A percentile compares a stretch with the other conserved stretches of the same genome.
Evolutionary conservation across 2,329 filamentous ascomycete genomes (phyloP).

Genomic region (Calonectria naviculata): DNA sequence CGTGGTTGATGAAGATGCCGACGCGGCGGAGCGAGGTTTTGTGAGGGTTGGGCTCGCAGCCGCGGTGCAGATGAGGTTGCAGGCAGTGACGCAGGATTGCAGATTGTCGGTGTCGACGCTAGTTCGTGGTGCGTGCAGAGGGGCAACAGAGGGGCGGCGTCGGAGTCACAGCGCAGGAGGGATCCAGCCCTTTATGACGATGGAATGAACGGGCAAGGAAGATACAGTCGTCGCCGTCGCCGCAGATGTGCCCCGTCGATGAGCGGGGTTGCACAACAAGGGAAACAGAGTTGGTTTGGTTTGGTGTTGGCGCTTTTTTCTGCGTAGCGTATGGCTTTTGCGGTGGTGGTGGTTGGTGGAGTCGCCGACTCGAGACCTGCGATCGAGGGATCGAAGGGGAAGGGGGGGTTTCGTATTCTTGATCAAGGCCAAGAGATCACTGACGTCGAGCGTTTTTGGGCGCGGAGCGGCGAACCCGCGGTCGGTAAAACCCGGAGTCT

Average conservation of each 20-base stretch:
- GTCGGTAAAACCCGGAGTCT: constrained; percentile 40
- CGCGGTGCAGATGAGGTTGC: background rate
- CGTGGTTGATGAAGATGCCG: background rate
- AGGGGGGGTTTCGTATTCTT: background rate
- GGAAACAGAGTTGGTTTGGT: constrained; percentile 8
- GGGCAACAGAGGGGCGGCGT: background rate
- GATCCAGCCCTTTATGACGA: constrained; percentile 16
- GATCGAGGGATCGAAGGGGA: background rate
- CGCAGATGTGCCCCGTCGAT: background rate
- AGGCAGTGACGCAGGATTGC: background rate
- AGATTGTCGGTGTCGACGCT: constrained; percentile 4
- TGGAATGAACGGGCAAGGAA: background rate
- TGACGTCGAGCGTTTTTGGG: constrained; percentile 36
- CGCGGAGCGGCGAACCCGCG: constrained; percentile 18
- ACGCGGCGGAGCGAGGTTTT: background rate
- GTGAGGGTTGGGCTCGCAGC: background rate
- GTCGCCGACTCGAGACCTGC: constrained; percentile 1
- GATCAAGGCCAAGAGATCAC: background rate
- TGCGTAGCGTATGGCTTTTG: constrained; percentile 7
- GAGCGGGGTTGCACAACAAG: constrained; percentile 4
- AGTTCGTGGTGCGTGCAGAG: constrained; percentile 6
- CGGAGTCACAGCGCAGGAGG: constrained; percentile 7
- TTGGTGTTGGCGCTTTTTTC: too few relatives aligned
- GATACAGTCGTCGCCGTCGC: background rate
- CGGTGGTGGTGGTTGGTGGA: constrained; percentile 11